Evolutionary conservation across 164 flowering plant genomes (phyloP), one percentile per base, ranked within the genome.

Genomic region (Berberis thunbergii): DNA sequence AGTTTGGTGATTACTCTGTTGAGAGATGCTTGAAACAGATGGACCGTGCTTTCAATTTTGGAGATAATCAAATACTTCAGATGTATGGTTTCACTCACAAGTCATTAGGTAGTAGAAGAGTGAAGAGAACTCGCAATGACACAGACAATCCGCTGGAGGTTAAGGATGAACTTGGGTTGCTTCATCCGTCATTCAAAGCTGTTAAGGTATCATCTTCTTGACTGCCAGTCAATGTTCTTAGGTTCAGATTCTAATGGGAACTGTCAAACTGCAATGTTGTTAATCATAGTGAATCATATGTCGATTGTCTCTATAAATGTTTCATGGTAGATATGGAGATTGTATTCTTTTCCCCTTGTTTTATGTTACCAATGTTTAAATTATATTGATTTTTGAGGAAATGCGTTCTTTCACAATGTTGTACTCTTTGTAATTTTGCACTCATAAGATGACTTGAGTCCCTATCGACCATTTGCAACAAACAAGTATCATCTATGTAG

Each of bases 11-110:
- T 66, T 82, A 84, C 71, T 66, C 87, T 1, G 87, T 85, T 2
- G 88, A 87, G 78, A 72, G 88, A 65, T 87, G 94, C 70, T 62
- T 87, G 83, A 87, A 77, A 70, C 94, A 87, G 78, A 87, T 87
- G 94, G 90, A 87, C 54, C 69, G 94, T 3, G 94, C 94, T 3
- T 87, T 78, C 68, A 83, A 87, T 69, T 85, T 87, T 41, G 94
- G 87, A 7, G 94, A 87, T 43, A 84, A 87, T 74, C 94, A 87
- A 79, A 82, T 87, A 13, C 68, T 87, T 44, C 86, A 85, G 68
- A 84, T 85, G 11, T 87, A 87, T 74, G 93, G 93, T 13, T 85
- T 85, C 53, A 73, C 84, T 2, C 93, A 87, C 67, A 76, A 82
- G 67, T 75, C 88, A 2, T 74, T 87, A 13, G 81, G 65, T 40